These are phyloP conservation scores for Epichloe glyceriae DNA, from an alignment of 2,329 filamentous ascomycete species.

Conservation along the genomic window DNA sequence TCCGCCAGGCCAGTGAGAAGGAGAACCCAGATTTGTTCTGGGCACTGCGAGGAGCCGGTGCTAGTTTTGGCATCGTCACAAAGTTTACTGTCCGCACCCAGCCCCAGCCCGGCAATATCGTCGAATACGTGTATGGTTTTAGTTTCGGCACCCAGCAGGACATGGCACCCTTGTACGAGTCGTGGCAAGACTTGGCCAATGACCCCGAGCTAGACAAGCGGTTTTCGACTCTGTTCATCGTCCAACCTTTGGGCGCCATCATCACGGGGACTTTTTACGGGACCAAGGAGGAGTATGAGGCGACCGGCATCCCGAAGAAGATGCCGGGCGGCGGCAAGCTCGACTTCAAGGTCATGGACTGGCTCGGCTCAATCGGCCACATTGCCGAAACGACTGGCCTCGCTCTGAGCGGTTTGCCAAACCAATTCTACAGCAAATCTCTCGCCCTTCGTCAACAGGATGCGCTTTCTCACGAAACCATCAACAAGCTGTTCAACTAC, in stretches of 20 bases:
- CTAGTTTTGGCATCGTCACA: constrained; percentile 43
- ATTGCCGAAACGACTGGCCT: constrained; percentile 36
- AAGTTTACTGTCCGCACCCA: constrained; percentile 44
- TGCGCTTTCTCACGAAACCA: constrained; percentile 29
- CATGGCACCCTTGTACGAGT: constrained; percentile 35
- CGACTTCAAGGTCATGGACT: constrained; percentile 43
- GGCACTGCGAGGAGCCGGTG: constrained; percentile 42
- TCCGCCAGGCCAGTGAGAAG: constrained; percentile 32
- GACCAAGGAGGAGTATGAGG: constrained; percentile 39
- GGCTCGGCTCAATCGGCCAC: constrained; percentile 45
- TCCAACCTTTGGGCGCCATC: constrained; percentile 38
- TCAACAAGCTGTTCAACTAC: constrained; percentile 40
- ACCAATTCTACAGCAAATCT: constrained; percentile 44
- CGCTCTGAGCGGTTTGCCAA: constrained; percentile 31
- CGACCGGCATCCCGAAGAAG: constrained; percentile 32
- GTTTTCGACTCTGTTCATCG: constrained; percentile 43
- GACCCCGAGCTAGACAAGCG: constrained; percentile 43
- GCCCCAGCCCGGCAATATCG: constrained; percentile 38
- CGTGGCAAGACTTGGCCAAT: constrained; percentile 45
- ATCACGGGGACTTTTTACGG: constrained; percentile 52
- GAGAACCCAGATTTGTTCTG: constrained; percentile 42
- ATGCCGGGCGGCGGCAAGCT: constrained; percentile 29
- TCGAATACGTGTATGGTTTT: constrained; percentile 46
- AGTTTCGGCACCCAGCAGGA: constrained; percentile 33
- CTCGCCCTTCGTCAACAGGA: constrained; percentile 38